These are phyloP conservation scores for Pseudomassariella vexata DNA, from an alignment of 2,329 filamentous ascomycete genomes.

Conservation along the genomic window DNA sequence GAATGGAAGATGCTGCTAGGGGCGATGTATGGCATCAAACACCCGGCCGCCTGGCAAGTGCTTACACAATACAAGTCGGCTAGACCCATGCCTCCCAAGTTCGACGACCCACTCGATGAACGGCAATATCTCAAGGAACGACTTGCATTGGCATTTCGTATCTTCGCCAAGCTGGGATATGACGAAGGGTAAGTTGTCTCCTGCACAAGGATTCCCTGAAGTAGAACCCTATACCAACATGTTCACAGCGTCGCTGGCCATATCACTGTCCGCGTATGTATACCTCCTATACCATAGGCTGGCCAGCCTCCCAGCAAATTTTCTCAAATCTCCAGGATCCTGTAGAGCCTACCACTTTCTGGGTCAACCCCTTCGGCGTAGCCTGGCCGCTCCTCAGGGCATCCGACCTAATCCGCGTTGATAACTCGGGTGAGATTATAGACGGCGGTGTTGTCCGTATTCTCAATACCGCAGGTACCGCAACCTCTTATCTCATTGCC, in stretches of 20 bases:
- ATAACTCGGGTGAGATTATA: conserved; percentile 55
- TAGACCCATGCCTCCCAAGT: conserved; percentile 13
- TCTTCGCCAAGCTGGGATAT: conserved; percentile 52
- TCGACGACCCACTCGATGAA: conserved; percentile 28
- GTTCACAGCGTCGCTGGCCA: conserved; percentile 53
- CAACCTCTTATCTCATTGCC: not conserved
- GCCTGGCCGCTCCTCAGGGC: conserved; percentile 57
- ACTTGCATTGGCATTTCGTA: conserved; percentile 49
- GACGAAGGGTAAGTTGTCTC: conserved; percentile 40
- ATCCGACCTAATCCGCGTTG: conserved; percentile 63
- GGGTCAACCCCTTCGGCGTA: conserved; percentile 63
- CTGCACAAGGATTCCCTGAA: too few species aligned
- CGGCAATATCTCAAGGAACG: conserved; percentile 48
- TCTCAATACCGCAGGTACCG: conserved; percentile 23
- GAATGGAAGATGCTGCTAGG: too few species aligned
- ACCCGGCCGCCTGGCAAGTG: too few species aligned
- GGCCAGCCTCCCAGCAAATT: not conserved
- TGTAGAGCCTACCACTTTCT: conserved; percentile 53
- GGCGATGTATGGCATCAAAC: too few species aligned
- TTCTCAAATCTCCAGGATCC: too few species aligned
- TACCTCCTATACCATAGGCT: not conserved
- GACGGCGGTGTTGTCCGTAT: conserved; percentile 47
- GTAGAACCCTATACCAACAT: too few species aligned
- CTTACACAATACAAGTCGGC: too few species aligned
- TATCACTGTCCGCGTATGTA: conserved; percentile 46